phyloP scores from a whole-genome alignment of 768 basidiomycete genomes.

The Tricholoma sp. region DNA sequence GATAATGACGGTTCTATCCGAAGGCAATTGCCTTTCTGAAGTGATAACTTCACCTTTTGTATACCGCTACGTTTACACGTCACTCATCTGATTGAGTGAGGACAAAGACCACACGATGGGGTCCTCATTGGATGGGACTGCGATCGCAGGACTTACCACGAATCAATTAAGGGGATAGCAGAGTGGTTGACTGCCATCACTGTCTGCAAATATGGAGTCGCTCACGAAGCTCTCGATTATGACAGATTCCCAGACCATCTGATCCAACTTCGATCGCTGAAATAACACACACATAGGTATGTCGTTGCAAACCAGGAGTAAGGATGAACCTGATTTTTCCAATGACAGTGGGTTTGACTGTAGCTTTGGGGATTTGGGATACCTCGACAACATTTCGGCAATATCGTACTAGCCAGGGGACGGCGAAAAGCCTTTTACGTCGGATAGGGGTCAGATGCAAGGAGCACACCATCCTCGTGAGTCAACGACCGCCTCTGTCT shows the following conservation, averaged over 20 bases:
- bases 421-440: constrained; percentile 18
- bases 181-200: background rate
- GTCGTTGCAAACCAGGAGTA: background rate
- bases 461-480: constrained; percentile 34
- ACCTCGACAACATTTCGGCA: constrained; percentile 29
- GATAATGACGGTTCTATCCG: too few relatives aligned
- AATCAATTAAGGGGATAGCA: background rate
- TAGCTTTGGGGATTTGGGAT: constrained; percentile 21
- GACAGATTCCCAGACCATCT: background rate
- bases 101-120: too few relatives aligned
- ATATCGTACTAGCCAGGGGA: constrained; percentile 27
- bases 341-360: background rate
- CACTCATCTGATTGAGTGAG: background rate
- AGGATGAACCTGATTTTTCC: background rate
- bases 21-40: too few relatives aligned
- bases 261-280: background rate
- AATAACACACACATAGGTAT: background rate
- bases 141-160: background rate
- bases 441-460: constrained; percentile 3
- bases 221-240: background rate
- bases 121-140: background rate
- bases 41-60: too few relatives aligned
- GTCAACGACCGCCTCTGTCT: constrained; percentile 2
- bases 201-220: background rate
- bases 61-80: background rate